Percentiles rank a stretch among this genome's conserved stretches.
phyloP scores from a whole-genome alignment of 129 eudicot species.

The Deinandra increscens region DNA sequence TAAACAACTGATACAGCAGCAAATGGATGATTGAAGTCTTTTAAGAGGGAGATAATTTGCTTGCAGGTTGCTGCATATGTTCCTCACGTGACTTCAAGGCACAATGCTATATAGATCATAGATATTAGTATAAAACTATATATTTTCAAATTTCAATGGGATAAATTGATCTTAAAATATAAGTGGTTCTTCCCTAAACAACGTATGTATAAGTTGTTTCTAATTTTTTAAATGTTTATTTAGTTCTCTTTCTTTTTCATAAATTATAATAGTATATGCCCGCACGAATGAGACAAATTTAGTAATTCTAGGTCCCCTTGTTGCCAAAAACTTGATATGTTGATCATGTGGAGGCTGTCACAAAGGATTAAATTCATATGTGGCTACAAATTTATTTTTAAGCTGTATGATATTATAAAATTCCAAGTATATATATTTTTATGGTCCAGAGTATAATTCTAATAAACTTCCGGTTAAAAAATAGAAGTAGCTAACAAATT shows the following conservation, averaged over 20 bases:
- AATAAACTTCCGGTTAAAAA: no score
- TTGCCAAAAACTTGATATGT: slow-evolving; percentile 10
- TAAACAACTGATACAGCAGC: background rate
- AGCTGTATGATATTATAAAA: background rate
- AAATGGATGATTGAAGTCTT: slow-evolving; percentile 21
- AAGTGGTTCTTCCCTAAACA: no score
- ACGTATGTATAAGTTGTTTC: background rate
- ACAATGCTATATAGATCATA: slow-evolving; percentile 11
- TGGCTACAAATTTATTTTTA: slow-evolving; percentile 21
- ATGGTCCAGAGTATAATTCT: no score
- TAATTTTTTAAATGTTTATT: background rate
- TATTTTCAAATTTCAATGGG: no score
- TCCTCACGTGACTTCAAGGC: slow-evolving; percentile 31
- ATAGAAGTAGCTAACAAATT: no score
- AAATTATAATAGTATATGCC: background rate
- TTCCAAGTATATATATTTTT: background rate
- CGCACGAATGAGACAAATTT: slow-evolving; percentile 4
- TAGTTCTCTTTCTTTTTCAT: background rate
- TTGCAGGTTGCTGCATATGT: slow-evolving; percentile 26
- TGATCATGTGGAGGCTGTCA: slow-evolving; percentile 25
- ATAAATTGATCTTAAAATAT: no score
- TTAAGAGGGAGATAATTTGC: slow-evolving; percentile 16
- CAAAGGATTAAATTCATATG: slow-evolving; percentile 13
- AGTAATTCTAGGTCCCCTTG: slow-evolving; percentile 1
- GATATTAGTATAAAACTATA: background rate